Conservation (phyloP, 495 filamentous ascomycete genomes). For the Xylaria flabelliformis region DNA sequence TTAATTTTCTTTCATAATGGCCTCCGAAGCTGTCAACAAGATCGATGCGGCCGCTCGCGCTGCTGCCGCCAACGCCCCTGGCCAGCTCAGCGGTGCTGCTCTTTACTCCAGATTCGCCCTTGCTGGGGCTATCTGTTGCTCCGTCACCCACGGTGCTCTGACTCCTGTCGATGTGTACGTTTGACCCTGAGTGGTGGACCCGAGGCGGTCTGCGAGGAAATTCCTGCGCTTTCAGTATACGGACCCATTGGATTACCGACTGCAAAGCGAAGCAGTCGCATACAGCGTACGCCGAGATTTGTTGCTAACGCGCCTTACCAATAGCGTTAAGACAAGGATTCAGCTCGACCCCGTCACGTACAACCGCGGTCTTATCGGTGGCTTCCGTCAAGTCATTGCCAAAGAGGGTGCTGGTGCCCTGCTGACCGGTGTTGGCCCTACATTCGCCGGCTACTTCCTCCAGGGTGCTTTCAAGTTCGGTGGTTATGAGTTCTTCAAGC, state of each 20-base stretch:
- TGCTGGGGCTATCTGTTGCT: conserved; percentile 92
- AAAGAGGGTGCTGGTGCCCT: conserved; percentile 89
- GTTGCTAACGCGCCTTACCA: conserved; percentile 32
- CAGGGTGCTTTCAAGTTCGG: conserved; percentile 96
- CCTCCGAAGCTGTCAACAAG: conserved; percentile 40
- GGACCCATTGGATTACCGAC: conserved; percentile 15
- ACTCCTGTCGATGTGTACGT: conserved; percentile 98
- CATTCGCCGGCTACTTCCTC: conserved; percentile 91
- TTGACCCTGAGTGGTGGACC: background rate
- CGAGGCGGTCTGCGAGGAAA: background rate
- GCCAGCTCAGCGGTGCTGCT: conserved; percentile 54
- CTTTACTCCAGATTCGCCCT: conserved; percentile 89
- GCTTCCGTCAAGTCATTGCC: conserved; percentile 82
- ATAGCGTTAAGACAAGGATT: conserved; percentile 92
- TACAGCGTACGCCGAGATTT: conserved; percentile 2
- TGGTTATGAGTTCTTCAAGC: conserved; percentile 96
- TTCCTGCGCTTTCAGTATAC: background rate
- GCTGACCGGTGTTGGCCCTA: conserved; percentile 85
- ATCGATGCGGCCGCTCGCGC: conserved; percentile 44
- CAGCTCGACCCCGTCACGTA: conserved; percentile 91
- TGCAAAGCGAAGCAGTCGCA: background rate
- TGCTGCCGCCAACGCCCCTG: conserved; percentile 37
- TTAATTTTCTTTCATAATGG: conserved; percentile 16
- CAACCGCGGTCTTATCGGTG: conserved; percentile 88
- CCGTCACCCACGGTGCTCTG: conserved; percentile 88